Percentiles rank a stretch among this genome's conserved stretches.
These are phyloP conservation scores for Priceomyces medius DNA, from an alignment of 805 yeast species.

Conservation along the genomic window DNA sequence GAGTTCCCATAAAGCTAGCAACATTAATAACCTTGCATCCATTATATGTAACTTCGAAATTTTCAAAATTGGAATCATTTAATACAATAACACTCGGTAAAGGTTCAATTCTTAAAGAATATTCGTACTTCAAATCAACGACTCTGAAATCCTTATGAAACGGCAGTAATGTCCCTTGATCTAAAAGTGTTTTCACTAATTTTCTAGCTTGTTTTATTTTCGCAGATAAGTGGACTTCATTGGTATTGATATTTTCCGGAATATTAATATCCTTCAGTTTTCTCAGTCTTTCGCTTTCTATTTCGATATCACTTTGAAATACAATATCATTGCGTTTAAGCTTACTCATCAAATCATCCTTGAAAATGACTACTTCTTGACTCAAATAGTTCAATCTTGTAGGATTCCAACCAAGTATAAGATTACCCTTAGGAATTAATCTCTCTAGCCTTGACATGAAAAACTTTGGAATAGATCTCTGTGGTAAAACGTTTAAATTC, in stretches of 20 bases:
- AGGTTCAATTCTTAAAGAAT: conserved; percentile 69
- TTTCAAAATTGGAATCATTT: conserved; percentile 70
- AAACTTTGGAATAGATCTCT: conserved; percentile 63
- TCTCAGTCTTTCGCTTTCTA: conserved; percentile 25
- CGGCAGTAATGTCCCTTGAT: conserved; percentile 88
- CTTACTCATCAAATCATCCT: conserved; percentile 72
- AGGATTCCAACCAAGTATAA: conserved; percentile 65
- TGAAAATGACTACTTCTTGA: conserved; percentile 73
- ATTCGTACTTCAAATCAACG: conserved; percentile 67
- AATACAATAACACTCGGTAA: conserved; percentile 65
- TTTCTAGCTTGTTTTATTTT: conserved; percentile 62
- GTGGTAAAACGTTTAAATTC: conserved; percentile 51
- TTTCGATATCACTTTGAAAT: conserved; percentile 43
- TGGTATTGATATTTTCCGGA: conserved; percentile 14
- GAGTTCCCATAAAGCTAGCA: conserved; percentile 48
- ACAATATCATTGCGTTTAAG: conserved; percentile 67
- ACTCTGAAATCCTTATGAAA: conserved; percentile 62
- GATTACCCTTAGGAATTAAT: conserved; percentile 29
- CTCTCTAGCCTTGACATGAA: conserved; percentile 70
- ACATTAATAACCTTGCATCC: conserved; percentile 81
- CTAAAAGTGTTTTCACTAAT: conserved; percentile 74
- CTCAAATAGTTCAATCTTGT: conserved; percentile 72
- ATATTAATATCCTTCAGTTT: conserved; percentile 17
- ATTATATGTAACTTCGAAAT: conserved; percentile 72
- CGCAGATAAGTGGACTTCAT: conserved; percentile 33